phyloP scores from a whole-genome alignment of 2,329 filamentous ascomycete species.

The Talaromyces islandicus region DNA sequence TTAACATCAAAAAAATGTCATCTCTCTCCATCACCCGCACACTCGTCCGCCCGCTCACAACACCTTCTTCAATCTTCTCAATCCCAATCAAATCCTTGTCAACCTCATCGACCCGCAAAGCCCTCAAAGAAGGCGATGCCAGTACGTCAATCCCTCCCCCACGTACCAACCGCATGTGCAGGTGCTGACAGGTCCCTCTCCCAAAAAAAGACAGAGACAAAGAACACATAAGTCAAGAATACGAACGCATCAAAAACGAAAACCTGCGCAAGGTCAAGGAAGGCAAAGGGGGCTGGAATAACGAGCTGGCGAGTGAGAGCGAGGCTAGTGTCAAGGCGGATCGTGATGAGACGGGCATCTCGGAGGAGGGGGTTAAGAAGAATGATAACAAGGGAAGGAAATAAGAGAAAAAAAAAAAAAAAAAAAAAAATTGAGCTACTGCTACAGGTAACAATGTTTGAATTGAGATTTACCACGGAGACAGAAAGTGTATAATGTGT shows the following conservation, averaged over 20 bases:
- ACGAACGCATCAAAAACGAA: constrained; percentile 58
- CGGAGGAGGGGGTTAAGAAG: neutral
- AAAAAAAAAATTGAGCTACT: too few relatives aligned
- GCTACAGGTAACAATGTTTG: too few relatives aligned
- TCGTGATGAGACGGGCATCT: constrained; percentile 34
- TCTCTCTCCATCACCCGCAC: neutral
- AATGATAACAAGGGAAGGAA: neutral
- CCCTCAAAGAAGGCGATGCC: neutral
- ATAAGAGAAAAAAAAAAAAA: neutral
- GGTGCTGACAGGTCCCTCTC: neutral
- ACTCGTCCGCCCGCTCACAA: neutral
- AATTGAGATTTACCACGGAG: neutral
- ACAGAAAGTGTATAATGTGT: neutral
- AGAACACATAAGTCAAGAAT: constrained; percentile 38
- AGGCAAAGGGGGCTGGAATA: constrained; percentile 69
- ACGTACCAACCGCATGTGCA: too few relatives aligned
- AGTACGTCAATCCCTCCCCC: neutral
- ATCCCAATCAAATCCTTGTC: neutral
- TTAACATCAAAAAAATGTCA: neutral
- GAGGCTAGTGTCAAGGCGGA: constrained; percentile 69
- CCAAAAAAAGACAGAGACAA: constrained; percentile 25
- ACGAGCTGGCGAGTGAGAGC: constrained; percentile 69
- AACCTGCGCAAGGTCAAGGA: constrained; percentile 44
- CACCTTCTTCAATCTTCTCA: neutral
- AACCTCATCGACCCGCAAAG: neutral